Evolutionary conservation across 805 yeast species (phyloP).

Genomic region (Lachancea dasiensis): DNA sequence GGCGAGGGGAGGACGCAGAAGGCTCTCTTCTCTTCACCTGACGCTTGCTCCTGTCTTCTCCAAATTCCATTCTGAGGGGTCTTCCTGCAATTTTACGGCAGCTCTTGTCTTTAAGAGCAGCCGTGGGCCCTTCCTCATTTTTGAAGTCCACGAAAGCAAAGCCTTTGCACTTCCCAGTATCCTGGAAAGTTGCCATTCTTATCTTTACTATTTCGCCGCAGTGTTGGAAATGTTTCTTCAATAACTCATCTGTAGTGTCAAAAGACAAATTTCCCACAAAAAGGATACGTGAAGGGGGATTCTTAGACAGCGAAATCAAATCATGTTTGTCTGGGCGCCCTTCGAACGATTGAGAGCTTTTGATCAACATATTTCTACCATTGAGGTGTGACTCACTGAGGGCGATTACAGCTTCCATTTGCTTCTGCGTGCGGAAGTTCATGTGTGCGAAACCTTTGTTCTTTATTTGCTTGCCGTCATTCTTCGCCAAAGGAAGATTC

Average conservation of each 20-base stretch:
- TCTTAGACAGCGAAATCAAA: slow-evolving; percentile 47
- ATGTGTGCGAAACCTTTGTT: slow-evolving; percentile 83
- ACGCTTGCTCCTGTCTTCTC: slow-evolving; percentile 88
- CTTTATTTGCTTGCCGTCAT: slow-evolving; percentile 51
- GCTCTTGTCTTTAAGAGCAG: slow-evolving; percentile 67
- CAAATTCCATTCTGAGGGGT: slow-evolving; percentile 79
- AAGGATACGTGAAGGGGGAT: slow-evolving; percentile 82
- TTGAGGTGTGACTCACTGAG: slow-evolving; percentile 69
- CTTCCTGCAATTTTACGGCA: slow-evolving; percentile 66
- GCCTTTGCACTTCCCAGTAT: slow-evolving; percentile 93
- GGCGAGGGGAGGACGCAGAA: slow-evolving; percentile 14
- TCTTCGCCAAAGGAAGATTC: slow-evolving; percentile 65
- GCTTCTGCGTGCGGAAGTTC: slow-evolving; percentile 60
- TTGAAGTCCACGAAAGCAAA: slow-evolving; percentile 88
- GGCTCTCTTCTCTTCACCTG: slow-evolving; percentile 39
- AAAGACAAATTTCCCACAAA: slow-evolving; percentile 92
- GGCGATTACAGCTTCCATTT: slow-evolving; percentile 55
- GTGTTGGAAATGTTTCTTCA: slow-evolving; percentile 78
- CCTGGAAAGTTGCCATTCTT: slow-evolving; percentile 98
- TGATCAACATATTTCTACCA: slow-evolving; percentile 82
- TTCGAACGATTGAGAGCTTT: slow-evolving; percentile 71
- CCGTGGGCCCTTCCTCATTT: slow-evolving; percentile 73
- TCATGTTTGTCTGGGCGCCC: slow-evolving; percentile 73
- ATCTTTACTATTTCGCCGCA: slow-evolving; percentile 82
- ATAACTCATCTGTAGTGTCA: slow-evolving; percentile 76